Base-by-base conservation (phyloP, 2,329 filamentous ascomycete species). In the Xylaria sp. region DNA sequence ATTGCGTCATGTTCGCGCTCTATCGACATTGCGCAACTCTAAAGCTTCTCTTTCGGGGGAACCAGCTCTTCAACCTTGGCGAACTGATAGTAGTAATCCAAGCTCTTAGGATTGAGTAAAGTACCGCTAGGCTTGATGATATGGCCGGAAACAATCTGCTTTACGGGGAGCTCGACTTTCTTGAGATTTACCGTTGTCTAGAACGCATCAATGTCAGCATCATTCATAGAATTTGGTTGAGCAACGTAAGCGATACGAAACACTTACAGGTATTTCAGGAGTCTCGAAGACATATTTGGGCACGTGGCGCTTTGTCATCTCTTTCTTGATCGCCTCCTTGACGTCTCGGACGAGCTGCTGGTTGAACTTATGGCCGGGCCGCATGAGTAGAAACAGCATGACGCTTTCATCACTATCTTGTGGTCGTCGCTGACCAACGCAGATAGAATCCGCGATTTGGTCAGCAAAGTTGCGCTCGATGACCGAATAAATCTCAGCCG, bases 91-190 rank as follows among this genome's bases (percentile, higher is more conserved):
- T 93, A 96, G 75, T 86, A 95, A 36, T 93, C 85, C 66, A 96
- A 79, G 70, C 91, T 92, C 74, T 91, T 81, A 0, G 93, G 93
- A 75, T 97, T 96, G 61, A 91, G 80, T 74, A 96, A 79, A 4
- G 92, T 95, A 1, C 92, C 92, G 57, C 90, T 93, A 0, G 92
- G 87, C 79, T 91, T 93, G 76, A 96, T 87, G 28, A 81, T 87
- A 73, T 89, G 88, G 0, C 93, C 93, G 0, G 88, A 93, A 0
- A 96, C 90, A 70, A 96, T 96, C 76, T 93, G 90, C 81, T 96
- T 96, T 34, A 96, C 91, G 0, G 92, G 92, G 60, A 96, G 74
- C 78, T 96, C 93, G 4, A 96, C 93, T 79, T 96, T 96, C 78
- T 96, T 96, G 58, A 93, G 80, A 76, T 95, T 96, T 70, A 96